Evolutionary conservation across 192 early-diverging fungal species (phyloP).

Genomic region (Entomortierella beljakovae): DNA sequence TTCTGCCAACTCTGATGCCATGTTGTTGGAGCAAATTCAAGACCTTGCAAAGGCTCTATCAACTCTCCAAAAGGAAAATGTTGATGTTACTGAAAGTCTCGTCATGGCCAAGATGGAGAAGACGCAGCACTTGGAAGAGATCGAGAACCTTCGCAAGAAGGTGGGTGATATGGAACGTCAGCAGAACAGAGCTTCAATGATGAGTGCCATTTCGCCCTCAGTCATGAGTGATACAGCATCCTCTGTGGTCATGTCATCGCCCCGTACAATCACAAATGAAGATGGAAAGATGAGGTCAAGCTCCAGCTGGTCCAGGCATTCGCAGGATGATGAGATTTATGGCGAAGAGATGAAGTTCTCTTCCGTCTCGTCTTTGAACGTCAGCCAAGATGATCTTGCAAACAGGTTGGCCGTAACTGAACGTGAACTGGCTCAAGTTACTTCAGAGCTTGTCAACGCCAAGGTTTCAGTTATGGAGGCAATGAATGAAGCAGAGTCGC

Average conservation of each 20-base stretch:
- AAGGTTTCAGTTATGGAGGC: slow-evolving; percentile 52
- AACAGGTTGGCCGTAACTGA: slow-evolving; percentile 25
- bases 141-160: slow-evolving; percentile 65
- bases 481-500: slow-evolving; percentile 50
- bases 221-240: slow-evolving; percentile 32
- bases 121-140: slow-evolving; percentile 58
- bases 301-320: slow-evolving; percentile 39
- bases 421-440: slow-evolving; percentile 46
- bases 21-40: slow-evolving; percentile 68
- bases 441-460: slow-evolving; percentile 31
- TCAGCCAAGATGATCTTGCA: slow-evolving; percentile 35
- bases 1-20: slow-evolving; percentile 56
- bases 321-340: slow-evolving; percentile 34
- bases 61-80: slow-evolving; percentile 75
- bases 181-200: slow-evolving; percentile 59
- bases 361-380: slow-evolving; percentile 33
- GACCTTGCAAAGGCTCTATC: slow-evolving; percentile 75
- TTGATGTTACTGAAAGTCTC: slow-evolving; percentile 68
- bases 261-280: slow-evolving; percentile 35
- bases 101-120: slow-evolving; percentile 68
- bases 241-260: slow-evolving; percentile 37
- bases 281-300: slow-evolving; percentile 40
- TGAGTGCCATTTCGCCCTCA: slow-evolving; percentile 45
- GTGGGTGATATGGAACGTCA: slow-evolving; percentile 58
- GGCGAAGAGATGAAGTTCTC: slow-evolving; percentile 16